Evolutionary conservation across 768 basidiomycete species (phyloP).

Genomic region (Psilocybe azurescens): DNA sequence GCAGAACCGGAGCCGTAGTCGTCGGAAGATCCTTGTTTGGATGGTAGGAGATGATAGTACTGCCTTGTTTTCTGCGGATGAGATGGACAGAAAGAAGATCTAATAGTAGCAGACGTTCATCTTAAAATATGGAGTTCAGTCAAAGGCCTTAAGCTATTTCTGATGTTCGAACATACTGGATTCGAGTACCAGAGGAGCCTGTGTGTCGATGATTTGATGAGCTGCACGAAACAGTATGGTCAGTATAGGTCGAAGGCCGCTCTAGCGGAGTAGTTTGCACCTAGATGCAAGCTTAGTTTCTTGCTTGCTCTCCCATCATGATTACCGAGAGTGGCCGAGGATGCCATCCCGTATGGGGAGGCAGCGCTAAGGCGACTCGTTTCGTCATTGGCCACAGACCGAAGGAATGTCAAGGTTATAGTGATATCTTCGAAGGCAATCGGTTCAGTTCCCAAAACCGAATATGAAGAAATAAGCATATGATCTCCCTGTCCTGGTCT

Average conservation of each 20-base stretch:
- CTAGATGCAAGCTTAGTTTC: background rate
- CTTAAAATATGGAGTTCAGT: constrained; percentile 17
- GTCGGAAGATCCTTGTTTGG: constrained; percentile 37
- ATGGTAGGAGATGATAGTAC: constrained; percentile 55
- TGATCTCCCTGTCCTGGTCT: constrained; percentile 51
- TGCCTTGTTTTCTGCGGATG: constrained; percentile 44
- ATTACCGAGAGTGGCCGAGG: constrained; percentile 12
- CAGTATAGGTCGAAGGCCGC: too few species aligned
- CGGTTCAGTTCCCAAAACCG: too few species aligned
- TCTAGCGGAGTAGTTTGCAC: background rate
- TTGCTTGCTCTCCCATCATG: background rate
- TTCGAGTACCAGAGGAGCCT: constrained; percentile 29
- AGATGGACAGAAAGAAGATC: constrained; percentile 55
- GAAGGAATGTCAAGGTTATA: constrained; percentile 58
- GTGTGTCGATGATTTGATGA: constrained; percentile 35
- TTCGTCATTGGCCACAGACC: constrained; percentile 36
- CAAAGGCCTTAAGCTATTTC: background rate
- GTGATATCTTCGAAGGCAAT: constrained; percentile 54
- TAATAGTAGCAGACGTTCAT: constrained; percentile 40
- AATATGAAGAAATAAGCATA: constrained; percentile 32
- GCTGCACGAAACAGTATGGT: constrained; percentile 17
- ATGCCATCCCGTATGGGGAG: constrained; percentile 18
- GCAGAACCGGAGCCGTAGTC: constrained; percentile 45
- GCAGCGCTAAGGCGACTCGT: constrained; percentile 20
- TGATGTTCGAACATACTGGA: constrained; percentile 23